Conservation (phyloP, 2,329 filamentous ascomycete species). For the Talaromyces funiculosus region DNA sequence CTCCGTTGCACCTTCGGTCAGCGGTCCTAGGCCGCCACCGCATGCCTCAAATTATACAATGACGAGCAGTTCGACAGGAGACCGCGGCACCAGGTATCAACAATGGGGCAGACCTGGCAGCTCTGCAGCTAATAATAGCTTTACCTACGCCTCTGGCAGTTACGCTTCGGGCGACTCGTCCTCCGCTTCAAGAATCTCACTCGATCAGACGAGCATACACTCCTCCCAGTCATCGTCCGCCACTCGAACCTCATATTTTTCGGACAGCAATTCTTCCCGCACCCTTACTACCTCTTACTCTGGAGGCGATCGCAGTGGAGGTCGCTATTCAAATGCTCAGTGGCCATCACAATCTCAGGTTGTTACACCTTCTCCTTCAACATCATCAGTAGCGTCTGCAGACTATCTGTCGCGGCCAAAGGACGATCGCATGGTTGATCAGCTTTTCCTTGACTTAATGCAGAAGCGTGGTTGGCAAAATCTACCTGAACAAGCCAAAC, state of each 20-base stretch:
- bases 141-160: constrained; percentile 29
- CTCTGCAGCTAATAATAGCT: constrained; percentile 48
- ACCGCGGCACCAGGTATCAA: constrained; percentile 65
- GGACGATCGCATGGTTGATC: constrained; percentile 71
- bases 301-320: constrained; percentile 26
- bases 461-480: constrained; percentile 97
- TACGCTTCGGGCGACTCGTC: constrained; percentile 45
- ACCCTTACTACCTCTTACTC: constrained; percentile 37
- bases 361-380: constrained; percentile 19
- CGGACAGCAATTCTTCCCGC: constrained; percentile 48
- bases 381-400: constrained; percentile 29
- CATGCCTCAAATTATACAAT: constrained; percentile 54
- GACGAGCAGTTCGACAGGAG: constrained; percentile 66
- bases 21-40: constrained; percentile 57
- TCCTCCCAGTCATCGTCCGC: constrained; percentile 54
- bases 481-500: constrained; percentile 83
- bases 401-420: constrained; percentile 39
- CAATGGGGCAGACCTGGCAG: constrained; percentile 65
- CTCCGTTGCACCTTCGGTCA: constrained; percentile 50
- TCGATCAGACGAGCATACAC: constrained; percentile 61
- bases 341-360: constrained; percentile 23
- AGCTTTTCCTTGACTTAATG: constrained; percentile 91
- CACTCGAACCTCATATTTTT: constrained; percentile 53
- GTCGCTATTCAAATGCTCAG: constrained; percentile 28
- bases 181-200: constrained; percentile 51